phyloP scores from a whole-genome alignment of 192 early-diverging fungal species.

The Paraglomus brasilianum region DNA sequence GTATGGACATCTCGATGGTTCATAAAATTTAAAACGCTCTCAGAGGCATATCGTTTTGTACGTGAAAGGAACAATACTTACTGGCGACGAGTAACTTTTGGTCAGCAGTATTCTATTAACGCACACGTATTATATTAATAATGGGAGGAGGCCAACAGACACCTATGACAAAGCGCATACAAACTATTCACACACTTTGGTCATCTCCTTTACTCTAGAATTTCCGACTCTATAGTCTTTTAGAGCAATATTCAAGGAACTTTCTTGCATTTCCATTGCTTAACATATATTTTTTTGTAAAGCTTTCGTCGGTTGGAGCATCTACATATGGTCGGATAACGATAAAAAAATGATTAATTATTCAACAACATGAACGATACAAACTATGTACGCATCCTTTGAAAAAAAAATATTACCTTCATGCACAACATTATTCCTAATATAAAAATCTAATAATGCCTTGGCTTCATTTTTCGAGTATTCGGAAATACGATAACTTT shows the following conservation, averaged over 20 bases:
- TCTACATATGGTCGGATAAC: not conserved
- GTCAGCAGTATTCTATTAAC: too few relatives aligned
- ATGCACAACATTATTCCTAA: not conserved
- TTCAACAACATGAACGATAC: not conserved
- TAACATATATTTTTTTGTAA: constrained; percentile 5
- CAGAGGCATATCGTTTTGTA: too few relatives aligned
- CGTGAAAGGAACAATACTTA: too few relatives aligned
- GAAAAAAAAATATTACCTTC: not conserved
- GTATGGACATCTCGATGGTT: too few relatives aligned
- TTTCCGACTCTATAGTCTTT: too few relatives aligned
- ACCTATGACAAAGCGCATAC: too few relatives aligned
- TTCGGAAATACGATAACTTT: constrained; percentile 37
- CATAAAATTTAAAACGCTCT: too few relatives aligned
- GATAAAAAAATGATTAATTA: not conserved
- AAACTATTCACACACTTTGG: too few relatives aligned
- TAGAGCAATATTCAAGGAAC: constrained; percentile 23
- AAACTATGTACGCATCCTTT: not conserved
- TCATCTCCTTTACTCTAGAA: too few relatives aligned
- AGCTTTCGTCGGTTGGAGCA: constrained; percentile 7
- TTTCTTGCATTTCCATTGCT: constrained; percentile 28
- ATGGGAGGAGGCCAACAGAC: too few relatives aligned
- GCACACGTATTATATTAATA: too few relatives aligned
- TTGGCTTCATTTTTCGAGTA: constrained; percentile 48
- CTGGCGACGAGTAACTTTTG: too few relatives aligned
- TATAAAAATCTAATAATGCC: constrained; percentile 48